Evolutionary conservation across 768 basidiomycete species (phyloP).

Genomic region (Leucosporidium yakuticum): DNA sequence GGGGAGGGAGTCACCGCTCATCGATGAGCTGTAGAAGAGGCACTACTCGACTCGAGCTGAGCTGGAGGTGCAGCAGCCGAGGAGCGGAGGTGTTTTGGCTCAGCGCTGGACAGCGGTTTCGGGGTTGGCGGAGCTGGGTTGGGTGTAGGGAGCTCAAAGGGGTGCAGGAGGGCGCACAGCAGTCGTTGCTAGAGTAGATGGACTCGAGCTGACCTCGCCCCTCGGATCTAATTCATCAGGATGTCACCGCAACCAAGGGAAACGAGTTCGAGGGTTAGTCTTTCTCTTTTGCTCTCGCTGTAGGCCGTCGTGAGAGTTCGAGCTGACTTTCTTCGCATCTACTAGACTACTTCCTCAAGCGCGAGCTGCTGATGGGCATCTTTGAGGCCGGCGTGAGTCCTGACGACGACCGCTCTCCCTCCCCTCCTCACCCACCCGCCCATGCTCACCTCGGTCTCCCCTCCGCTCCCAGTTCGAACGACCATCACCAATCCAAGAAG

Average conservation of each 20-base stretch:
- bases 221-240: constrained; percentile 47
- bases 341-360: constrained; percentile 39
- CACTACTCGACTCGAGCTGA: too few species aligned
- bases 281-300: constrained; percentile 24
- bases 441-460: background rate
- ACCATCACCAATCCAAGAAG: constrained; percentile 98
- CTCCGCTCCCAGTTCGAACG: constrained; percentile 58
- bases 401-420: background rate
- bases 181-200: background rate
- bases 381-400: constrained; percentile 74
- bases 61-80: too few species aligned
- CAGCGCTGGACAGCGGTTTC: too few species aligned
- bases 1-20: too few species aligned
- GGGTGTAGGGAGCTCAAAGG: background rate
- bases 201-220: background rate
- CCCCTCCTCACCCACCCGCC: background rate
- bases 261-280: constrained; percentile 71
- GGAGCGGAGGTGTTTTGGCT: too few species aligned
- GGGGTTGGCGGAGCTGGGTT: background rate
- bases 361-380: constrained; percentile 96
- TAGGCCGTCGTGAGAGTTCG: background rate
- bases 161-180: background rate
- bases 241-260: constrained; percentile 89
- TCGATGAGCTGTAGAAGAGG: too few species aligned
- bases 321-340: background rate